phyloP scores from a whole-genome alignment of 495 filamentous ascomycete genomes.

The Immersiella caudata region DNA sequence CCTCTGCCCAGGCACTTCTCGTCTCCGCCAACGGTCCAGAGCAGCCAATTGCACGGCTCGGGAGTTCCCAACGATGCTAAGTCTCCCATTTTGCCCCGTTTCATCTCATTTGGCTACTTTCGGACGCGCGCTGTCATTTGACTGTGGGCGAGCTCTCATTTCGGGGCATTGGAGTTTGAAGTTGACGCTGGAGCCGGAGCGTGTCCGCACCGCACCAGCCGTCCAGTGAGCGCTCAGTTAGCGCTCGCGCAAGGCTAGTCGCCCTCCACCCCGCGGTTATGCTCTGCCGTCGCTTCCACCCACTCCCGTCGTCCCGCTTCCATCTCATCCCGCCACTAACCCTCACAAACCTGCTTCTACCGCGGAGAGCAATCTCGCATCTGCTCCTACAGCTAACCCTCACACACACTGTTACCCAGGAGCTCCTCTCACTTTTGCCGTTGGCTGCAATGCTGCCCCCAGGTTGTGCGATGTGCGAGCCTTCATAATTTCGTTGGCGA shows the following conservation, averaged over 20 bases:
- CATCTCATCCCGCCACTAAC: background rate
- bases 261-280: conserved; percentile 8
- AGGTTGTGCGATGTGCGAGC: conserved; percentile 24
- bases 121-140: conserved; percentile 23
- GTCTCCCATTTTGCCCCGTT: conserved; percentile 26
- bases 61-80: conserved; percentile 10
- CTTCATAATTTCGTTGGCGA: conserved; percentile 30
- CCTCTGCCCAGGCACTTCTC: background rate
- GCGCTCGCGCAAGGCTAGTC: conserved; percentile 7
- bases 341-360: background rate
- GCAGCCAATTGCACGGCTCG: conserved; percentile 28
- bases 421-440: background rate
- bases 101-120: conserved; percentile 30
- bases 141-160: conserved; percentile 16
- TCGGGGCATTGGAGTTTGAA: conserved; percentile 14
- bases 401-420: background rate
- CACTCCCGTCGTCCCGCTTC: background rate
- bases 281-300: conserved; percentile 12
- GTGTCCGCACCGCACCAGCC: background rate
- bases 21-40: background rate
- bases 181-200: conserved; percentile 21
- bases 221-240: conserved; percentile 3
- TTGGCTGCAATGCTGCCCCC: conserved; percentile 23
- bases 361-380: background rate
- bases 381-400: background rate